Base-by-base conservation (phyloP, 495 filamentous ascomycete species). In the Lepidopterella palustris region DNA sequence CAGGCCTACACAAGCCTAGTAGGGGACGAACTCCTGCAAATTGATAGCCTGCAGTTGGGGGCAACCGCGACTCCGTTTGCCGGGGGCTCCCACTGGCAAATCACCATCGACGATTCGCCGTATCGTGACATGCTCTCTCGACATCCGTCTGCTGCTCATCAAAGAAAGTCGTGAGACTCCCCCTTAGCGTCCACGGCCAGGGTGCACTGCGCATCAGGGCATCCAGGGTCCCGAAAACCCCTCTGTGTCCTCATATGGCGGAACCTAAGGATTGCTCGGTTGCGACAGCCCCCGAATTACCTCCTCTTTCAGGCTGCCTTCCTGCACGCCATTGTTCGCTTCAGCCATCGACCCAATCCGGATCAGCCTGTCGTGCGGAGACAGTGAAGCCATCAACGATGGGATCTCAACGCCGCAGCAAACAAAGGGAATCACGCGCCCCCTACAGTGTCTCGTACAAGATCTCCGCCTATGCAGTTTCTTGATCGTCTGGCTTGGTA, bases 251-350 rank as follows among this genome's bases (percentile, higher is more conserved):
- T 50, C 57, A 49, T 51, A 50, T 64, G 21, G 35, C 35, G 9
- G 35, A 18, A 42, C 35, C 20, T 32, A 28, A 24, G 21, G 26
- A 25, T 27, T 50, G 51, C 62, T 60, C 58, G 62, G 62, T 47
- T 61, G 58, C 45, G 48, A 21, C 61, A 50, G 56, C 11, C 47
- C 47, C 53, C 61, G 35, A 48, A 24, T 40, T 48, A 47, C 45
- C 47, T 59, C 59, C 45, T 61, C 63, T 66, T 66, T 66, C 39
- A 60, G 58, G 58, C 55, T 57, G 23, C 31, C 49, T 29, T 61
- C 47, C 63, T 65, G 63, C 55, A 66, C 63, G 63, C 63, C 63
- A 66, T 66, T 53, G 53, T 53, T 66, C 63, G 63, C 63, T 66
- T 66, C 21, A 50, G 63, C 63, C 59, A 62, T 62, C 62, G 25